Conservation (phyloP, 805 yeast species). For the Kazachstania kunashirensis region DNA sequence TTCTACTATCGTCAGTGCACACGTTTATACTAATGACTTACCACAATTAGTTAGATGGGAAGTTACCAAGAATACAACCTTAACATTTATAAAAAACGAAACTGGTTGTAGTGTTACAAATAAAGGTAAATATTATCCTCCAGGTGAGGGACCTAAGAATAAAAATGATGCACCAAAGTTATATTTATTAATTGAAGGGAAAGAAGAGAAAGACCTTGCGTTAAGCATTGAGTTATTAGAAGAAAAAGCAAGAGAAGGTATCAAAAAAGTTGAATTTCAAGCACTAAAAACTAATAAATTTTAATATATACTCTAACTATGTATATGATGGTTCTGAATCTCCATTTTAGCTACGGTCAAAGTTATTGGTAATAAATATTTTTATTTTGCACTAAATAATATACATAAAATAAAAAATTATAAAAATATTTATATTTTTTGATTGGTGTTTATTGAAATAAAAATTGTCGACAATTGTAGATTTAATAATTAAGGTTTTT, state of each 20-base stretch:
- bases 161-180: slow-evolving; percentile 62
- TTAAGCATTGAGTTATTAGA: slow-evolving; percentile 52
- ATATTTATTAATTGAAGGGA: slow-evolving; percentile 70
- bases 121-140: slow-evolving; percentile 68
- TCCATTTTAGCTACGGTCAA: too few species aligned
- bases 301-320: slow-evolving; percentile 16
- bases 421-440: not conserved
- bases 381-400: too few species aligned
- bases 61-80: slow-evolving; percentile 57
- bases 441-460: too few species aligned
- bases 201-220: slow-evolving; percentile 45
- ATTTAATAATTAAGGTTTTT: slow-evolving; percentile 1
- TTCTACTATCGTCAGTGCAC: slow-evolving; percentile 48
- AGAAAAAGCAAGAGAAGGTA: slow-evolving; percentile 45
- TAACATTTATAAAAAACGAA: slow-evolving; percentile 54
- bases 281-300: slow-evolving; percentile 42
- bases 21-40: slow-evolving; percentile 70
- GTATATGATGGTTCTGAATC: too few species aligned
- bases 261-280: slow-evolving; percentile 39
- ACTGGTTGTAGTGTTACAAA: slow-evolving; percentile 71
- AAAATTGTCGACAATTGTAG: not conserved
- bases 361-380: too few species aligned
- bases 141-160: slow-evolving; percentile 44
- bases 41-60: slow-evolving; percentile 76
- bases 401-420: too few species aligned